Percentiles rank a stretch among this genome's conserved stretches.
Conservation (phyloP, 2,329 filamentous ascomycete species). For the Colletotrichum coccodes region DNA sequence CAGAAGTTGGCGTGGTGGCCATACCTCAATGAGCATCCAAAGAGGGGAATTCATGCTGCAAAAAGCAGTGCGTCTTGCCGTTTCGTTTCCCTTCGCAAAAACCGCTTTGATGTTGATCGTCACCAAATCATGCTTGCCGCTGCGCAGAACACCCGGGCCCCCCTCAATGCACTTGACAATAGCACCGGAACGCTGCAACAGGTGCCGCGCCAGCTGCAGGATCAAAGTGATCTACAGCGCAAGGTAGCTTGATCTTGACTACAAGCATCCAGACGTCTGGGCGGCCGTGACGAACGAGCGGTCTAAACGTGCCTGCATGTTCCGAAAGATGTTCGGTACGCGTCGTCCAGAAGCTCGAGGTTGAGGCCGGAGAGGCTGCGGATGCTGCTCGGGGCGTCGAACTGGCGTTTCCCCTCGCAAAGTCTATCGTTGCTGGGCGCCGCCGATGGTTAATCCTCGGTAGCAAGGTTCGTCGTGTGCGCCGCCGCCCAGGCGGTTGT, state of each 20-base stretch:
- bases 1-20: no score
- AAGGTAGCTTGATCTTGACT: neutral
- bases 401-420: neutral
- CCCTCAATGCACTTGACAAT: neutral
- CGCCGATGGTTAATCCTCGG: neutral
- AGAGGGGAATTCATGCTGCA: neutral
- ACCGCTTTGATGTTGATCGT: neutral
- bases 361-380: neutral
- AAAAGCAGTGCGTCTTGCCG: neutral
- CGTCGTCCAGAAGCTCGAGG: neutral
- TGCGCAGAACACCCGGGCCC: neutral
- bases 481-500: neutral
- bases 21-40: neutral
- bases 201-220: neutral
- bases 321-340: no score
- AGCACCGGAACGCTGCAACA: fast-evolving
- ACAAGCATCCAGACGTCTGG: neutral
- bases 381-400: neutral
- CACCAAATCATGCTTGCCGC: neutral
- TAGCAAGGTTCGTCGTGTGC: neutral
- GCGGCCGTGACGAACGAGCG: neutral
- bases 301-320: fast-evolving
- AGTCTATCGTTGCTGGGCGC: neutral
- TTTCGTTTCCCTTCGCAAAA: neutral
- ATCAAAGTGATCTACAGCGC: neutral